phyloP scores from a whole-genome alignment of 176 grass and related monocot genomes.

The Bromus sterilis region DNA sequence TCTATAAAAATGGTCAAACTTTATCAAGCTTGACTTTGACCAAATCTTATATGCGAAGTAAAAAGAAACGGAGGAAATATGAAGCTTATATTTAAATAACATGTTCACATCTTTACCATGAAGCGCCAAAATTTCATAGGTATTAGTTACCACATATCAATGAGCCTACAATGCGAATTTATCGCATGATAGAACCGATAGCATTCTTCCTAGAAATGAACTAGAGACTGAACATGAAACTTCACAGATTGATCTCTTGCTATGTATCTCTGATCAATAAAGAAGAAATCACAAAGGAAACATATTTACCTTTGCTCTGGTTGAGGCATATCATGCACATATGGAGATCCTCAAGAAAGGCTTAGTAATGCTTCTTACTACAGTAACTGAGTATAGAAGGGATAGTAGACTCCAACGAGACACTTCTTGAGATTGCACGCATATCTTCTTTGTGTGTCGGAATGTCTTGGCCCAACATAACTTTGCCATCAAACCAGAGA shows the following conservation, averaged over 20 bases:
- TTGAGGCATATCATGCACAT: conserved; percentile 41
- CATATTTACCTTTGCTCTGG: conserved; percentile 7
- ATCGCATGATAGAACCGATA: background rate
- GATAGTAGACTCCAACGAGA: conserved; percentile 28
- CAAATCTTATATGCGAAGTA: too few relatives aligned
- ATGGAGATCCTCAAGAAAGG: conserved; percentile 41
- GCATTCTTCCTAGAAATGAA: background rate
- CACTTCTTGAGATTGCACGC: conserved; percentile 24
- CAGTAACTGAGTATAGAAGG: conserved; percentile 34
- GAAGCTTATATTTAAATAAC: background rate
- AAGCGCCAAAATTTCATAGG: background rate
- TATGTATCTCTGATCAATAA: background rate
- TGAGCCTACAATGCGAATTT: background rate
- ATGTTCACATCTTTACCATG: background rate
- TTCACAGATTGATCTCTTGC: background rate
- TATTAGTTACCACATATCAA: background rate
- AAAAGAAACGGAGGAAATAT: too few relatives aligned
- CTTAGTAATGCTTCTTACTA: conserved; percentile 24
- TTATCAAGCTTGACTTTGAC: too few relatives aligned
- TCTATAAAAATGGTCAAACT: too few relatives aligned
- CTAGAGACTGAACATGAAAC: background rate
- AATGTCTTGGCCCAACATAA: conserved; percentile 15
- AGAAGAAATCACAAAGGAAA: background rate
- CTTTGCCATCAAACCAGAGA: conserved; percentile 31
- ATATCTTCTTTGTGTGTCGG: background rate